These are phyloP conservation scores for Pouteria glomerata DNA, from an alignment of 148 eudicot genomes.

Conservation along the genomic window DNA sequence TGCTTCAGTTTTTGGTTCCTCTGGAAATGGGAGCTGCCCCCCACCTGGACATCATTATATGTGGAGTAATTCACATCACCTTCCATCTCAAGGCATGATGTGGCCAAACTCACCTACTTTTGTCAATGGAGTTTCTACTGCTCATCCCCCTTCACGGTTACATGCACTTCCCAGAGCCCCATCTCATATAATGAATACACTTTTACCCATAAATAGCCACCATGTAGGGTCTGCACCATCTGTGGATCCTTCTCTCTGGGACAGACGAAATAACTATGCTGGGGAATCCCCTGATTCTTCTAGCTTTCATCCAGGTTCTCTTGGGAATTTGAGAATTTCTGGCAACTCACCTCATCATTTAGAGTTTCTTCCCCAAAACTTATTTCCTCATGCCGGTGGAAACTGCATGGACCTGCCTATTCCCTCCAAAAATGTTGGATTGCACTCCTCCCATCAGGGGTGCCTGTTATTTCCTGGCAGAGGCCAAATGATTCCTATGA, in stretches of 20 bases:
- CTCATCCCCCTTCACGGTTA: constrained; percentile 41
- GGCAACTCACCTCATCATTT: constrained; percentile 55
- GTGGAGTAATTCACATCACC: constrained; percentile 54
- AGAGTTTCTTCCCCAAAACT: constrained; percentile 48
- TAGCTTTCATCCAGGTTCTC: constrained; percentile 56
- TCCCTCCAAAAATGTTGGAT: constrained; percentile 48
- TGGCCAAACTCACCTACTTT: constrained; percentile 63
- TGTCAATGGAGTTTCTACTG: constrained; percentile 36
- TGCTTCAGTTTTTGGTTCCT: constrained; percentile 44
- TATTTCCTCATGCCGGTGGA: constrained; percentile 53
- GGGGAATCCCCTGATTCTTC: constrained; percentile 59
- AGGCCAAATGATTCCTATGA: constrained; percentile 52
- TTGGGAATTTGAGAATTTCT: constrained; percentile 55
- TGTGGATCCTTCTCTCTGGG: constrained; percentile 70
- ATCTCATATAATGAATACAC: constrained; percentile 47
- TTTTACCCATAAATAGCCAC: constrained; percentile 42
- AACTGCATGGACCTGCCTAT: constrained; percentile 53
- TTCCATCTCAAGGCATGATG: constrained; percentile 41
- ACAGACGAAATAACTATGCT: constrained; percentile 46
- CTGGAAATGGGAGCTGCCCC: constrained; percentile 51
- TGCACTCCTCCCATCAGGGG: constrained; percentile 53
- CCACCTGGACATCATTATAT: constrained; percentile 44
- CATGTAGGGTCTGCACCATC: constrained; percentile 79
- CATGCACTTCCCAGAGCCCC: constrained; percentile 48
- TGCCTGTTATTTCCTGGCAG: constrained; percentile 53